Base-by-base conservation (phyloP, 352 stramenopile species). In the Phytophthora boehmeriae region DNA sequence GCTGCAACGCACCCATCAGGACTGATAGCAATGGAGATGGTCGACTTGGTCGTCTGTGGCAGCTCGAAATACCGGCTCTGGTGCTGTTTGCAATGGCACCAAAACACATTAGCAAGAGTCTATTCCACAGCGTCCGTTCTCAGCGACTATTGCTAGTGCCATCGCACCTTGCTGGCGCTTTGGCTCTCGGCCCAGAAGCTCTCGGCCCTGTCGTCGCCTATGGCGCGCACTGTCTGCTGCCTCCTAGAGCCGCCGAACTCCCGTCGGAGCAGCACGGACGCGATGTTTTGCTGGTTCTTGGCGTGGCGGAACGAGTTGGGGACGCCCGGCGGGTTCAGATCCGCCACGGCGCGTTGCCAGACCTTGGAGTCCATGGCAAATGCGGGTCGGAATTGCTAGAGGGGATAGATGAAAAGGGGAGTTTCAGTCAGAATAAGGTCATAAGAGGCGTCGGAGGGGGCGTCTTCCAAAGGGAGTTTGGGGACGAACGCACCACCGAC, bases 1-100 rank as follows among this genome's bases (percentile, higher is more conserved):
- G 25, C 34, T 32, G 42, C 14, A 52, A 62, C 59, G 41, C 49
- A 95, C 86, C 86, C 86, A 54, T 95, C 83, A 17, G 86, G 84
- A 75, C 84, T 93, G 58, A 95, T 92, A 28, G 86, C 84, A 45
- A 95, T 95, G 23, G 86, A 95, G 49, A 95, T 95, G 20, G 86
- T 93, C 8, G 86, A 95, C 63, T 93, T 92, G 65, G 86, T 95
- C 38, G 83, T 95, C 44, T 86, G 81, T 16, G 86, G 86, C 30
- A 95, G 63, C 46, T 95, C 84, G 62, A 93, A 93, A 59, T 95
- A 95, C 27, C 76, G 78, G 57, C 86, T 93, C 54, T 92, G 75
- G 46, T 95, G 86, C 86, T 95, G 52, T 55, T 45, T 25, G n/a
- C 11, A 27, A 11, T 30, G 25, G 25, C 30, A 30, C n/a, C 8